Evolutionary conservation across 768 basidiomycete species (phyloP).

Genomic region (Hypsizygus marmoreus): DNA sequence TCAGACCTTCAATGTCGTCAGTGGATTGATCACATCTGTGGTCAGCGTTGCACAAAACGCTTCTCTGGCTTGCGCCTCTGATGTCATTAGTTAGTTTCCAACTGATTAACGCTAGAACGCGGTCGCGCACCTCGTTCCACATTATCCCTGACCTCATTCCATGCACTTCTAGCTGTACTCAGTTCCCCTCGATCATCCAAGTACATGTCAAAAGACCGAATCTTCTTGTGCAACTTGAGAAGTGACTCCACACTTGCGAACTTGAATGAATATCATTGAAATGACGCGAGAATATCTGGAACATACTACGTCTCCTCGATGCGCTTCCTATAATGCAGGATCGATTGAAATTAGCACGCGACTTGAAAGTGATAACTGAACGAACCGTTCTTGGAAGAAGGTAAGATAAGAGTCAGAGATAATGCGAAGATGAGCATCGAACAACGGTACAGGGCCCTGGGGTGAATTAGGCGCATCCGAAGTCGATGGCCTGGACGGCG

Average conservation of each 20-base stretch:
- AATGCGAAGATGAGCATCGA: constrained; percentile 70
- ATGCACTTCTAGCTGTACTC: constrained; percentile 68
- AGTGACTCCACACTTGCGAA: constrained; percentile 83
- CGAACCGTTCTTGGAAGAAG: constrained; percentile 87
- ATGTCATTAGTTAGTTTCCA: constrained; percentile 8
- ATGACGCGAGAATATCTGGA: neutral
- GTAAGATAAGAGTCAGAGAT: constrained; percentile 75
- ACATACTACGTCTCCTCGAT: constrained; percentile 87
- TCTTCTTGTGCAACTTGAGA: constrained; percentile 69
- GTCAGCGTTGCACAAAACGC: constrained; percentile 76
- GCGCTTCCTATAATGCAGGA: constrained; percentile 54
- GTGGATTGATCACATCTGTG: constrained; percentile 70
- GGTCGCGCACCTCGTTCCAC: constrained; percentile 68
- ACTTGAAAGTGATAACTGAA: constrained; percentile 11
- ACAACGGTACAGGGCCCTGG: constrained; percentile 66
- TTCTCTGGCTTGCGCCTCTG: constrained; percentile 81
- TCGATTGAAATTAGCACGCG: constrained; percentile 19
- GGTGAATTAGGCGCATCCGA: constrained; percentile 32
- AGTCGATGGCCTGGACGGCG: constrained; percentile 41
- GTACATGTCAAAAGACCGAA: constrained; percentile 66
- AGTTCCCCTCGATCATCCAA: constrained; percentile 74
- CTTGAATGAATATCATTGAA: constrained; percentile 11
- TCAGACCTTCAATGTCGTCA: constrained; percentile 66
- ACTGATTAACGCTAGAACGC: neutral
- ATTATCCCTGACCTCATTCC: constrained; percentile 85